These are phyloP conservation scores for Fraxinus angustifolia DNA, from an alignment of 305 asterid genomes.

Conservation along the genomic window DNA sequence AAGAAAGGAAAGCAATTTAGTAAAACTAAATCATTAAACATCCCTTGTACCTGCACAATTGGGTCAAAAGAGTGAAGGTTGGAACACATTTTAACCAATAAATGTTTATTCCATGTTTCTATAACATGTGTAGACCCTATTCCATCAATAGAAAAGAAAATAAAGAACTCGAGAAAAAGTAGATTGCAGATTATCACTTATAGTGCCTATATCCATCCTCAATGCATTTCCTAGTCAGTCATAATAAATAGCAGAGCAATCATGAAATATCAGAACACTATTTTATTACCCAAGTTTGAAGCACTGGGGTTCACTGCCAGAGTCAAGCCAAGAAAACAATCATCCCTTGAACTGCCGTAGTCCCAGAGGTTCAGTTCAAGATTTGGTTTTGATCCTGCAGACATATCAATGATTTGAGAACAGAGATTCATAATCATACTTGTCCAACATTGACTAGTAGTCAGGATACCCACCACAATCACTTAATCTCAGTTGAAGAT, in stretches of 20 bases:
- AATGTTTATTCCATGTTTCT: not conserved
- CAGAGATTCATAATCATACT: constrained; percentile 8
- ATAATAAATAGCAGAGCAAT: constrained; percentile 13
- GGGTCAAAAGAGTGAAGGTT: not conserved
- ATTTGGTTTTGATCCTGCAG: constrained; percentile 78
- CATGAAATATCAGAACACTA: not conserved
- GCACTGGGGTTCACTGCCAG: constrained; percentile 87
- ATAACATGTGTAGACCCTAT: not conserved
- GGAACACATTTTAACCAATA: not conserved
- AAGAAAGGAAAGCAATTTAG: not conserved
- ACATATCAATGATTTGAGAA: constrained; percentile 17
- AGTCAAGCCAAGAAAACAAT: constrained; percentile 89
- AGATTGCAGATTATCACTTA: not conserved
- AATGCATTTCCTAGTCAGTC: not conserved
- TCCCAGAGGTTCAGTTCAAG: constrained; percentile 96
- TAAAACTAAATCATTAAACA: not conserved
- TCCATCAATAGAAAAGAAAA: not conserved
- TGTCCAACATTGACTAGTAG: constrained; percentile 22
- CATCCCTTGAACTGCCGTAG: constrained; percentile 64
- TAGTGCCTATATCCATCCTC: not conserved
- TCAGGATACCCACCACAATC: constrained; percentile 33
- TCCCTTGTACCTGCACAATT: not conserved
- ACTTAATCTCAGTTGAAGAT: constrained; percentile 65
- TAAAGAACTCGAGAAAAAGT: not conserved
- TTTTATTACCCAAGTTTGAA: constrained; percentile 55